Percentiles rank a stretch among this genome's conserved stretches.
These are phyloP conservation scores for Peronospora farinosa DNA, from an alignment of 352 stramenopile genomes.

Conservation along the genomic window DNA sequence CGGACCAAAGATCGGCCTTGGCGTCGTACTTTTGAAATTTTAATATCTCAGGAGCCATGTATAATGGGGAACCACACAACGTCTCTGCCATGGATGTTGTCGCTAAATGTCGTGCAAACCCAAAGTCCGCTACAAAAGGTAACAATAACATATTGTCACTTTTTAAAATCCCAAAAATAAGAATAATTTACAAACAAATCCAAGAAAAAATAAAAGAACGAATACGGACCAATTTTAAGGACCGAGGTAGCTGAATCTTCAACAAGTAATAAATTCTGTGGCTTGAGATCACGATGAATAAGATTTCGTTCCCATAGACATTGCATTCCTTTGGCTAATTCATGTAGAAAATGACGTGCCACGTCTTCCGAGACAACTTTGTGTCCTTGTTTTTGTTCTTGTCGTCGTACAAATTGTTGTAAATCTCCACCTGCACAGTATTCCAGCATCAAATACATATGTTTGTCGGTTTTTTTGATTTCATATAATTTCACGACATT, in stretches of 20 bases:
- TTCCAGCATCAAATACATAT: slow-evolving; percentile 96
- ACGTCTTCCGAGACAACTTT: slow-evolving; percentile 31
- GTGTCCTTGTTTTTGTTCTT: slow-evolving; percentile 11
- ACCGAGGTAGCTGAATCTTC: slow-evolving; percentile 45
- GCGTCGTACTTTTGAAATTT: slow-evolving; percentile 92
- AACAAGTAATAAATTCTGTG: slow-evolving; percentile 92
- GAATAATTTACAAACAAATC: slow-evolving; percentile 1
- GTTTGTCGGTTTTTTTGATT: slow-evolving; percentile 91
- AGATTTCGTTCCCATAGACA: slow-evolving; percentile 70
- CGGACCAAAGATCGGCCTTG: slow-evolving; percentile 95
- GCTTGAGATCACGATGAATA: slow-evolving; percentile 90
- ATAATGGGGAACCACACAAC: slow-evolving; percentile 92
- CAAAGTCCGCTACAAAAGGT: slow-evolving; percentile 86
- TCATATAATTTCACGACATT: slow-evolving; percentile 96
- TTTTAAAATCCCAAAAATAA: slow-evolving; percentile 9
- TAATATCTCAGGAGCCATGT: slow-evolving; percentile 98
- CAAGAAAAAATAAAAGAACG: no score
- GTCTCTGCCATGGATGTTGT: slow-evolving; percentile 91
- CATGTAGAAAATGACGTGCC: slow-evolving; percentile 54
- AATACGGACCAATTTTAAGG: slow-evolving; percentile 56
- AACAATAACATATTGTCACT: slow-evolving; percentile 2
- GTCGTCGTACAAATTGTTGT: slow-evolving; percentile 88
- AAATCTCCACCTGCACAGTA: slow-evolving; percentile 94
- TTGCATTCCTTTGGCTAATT: slow-evolving; percentile 67
- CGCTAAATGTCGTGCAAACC: slow-evolving; percentile 92